These are phyloP conservation scores for Capsella rubella DNA, from an alignment of 441 rosid genomes.

Conservation along the genomic window DNA sequence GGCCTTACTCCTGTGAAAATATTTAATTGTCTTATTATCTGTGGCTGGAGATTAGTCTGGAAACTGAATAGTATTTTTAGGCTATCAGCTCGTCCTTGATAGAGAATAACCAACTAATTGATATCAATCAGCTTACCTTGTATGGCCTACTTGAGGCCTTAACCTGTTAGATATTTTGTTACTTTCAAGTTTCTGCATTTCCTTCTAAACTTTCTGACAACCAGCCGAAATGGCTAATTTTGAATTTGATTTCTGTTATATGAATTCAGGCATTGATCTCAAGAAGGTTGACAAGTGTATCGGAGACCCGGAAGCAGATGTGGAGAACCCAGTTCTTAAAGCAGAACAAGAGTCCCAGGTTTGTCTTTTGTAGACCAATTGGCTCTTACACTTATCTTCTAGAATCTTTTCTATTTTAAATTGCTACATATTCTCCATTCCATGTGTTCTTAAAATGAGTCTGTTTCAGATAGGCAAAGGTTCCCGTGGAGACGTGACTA, in stretches of 20 bases:
- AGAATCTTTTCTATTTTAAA: background rate
- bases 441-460: conserved; percentile 12
- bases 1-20: background rate
- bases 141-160: conserved; percentile 7
- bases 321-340: conserved; percentile 61
- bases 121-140: conserved; percentile 22
- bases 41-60: background rate
- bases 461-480: conserved; percentile 59
- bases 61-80: background rate
- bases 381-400: conserved; percentile 5
- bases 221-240: conserved; percentile 14
- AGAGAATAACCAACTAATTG: background rate
- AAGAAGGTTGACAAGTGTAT: conserved; percentile 66
- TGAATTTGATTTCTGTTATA: background rate
- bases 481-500: conserved; percentile 61
- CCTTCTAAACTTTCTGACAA: conserved; percentile 1
- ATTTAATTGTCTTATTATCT: background rate
- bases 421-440: conserved; percentile 2
- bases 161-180: conserved; percentile 12
- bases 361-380: conserved; percentile 21
- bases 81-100: background rate
- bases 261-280: conserved; percentile 54
- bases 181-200: conserved; percentile 17
- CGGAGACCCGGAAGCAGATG: conserved; percentile 65
- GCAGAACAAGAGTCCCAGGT: conserved; percentile 71